A percentile compares a stretch with the other conserved stretches of the same genome.
phyloP scores from a whole-genome alignment of 1,139 yeast species.

The Fermentozyma sake region DNA sequence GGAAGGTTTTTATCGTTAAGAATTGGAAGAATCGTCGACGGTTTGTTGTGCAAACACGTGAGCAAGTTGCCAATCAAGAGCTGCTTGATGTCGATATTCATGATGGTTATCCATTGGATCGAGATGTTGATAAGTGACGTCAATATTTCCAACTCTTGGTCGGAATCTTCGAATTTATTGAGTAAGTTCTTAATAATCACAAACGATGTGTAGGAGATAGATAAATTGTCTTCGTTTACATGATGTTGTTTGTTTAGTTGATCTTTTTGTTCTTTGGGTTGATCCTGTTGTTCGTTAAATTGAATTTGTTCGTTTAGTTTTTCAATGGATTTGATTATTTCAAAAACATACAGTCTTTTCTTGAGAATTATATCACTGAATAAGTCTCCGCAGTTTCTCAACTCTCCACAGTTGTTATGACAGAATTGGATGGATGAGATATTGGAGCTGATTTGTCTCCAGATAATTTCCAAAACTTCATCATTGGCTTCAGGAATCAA shows the following conservation, averaged over 20 bases:
- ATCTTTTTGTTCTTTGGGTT: neutral
- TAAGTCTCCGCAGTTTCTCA: constrained; percentile 13
- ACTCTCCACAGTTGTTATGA: constrained; percentile 12
- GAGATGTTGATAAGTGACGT: constrained; percentile 6
- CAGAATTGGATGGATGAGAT: constrained; percentile 7
- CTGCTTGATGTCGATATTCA: constrained; percentile 45
- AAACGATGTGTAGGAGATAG: constrained; percentile 25
- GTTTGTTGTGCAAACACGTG: constrained; percentile 51
- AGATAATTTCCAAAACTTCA: constrained; percentile 8
- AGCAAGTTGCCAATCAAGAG: constrained; percentile 56
- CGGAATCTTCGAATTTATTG: constrained; percentile 14
- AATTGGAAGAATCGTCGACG: constrained; percentile 9
- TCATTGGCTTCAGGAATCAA: constrained; percentile 6
- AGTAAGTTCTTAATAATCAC: constrained; percentile 32
- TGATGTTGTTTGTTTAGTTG: neutral
- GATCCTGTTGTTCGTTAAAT: constrained; percentile 3
- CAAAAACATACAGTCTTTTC: constrained; percentile 11
- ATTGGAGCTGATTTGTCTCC: constrained; percentile 11
- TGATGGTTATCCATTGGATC: constrained; percentile 14
- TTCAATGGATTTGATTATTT: constrained; percentile 12
- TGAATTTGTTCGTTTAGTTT: neutral
- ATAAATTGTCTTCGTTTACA: constrained; percentile 6
- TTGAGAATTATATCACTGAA: constrained; percentile 9
- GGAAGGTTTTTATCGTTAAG: constrained; percentile 31
- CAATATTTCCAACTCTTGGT: constrained; percentile 13